Evolutionary conservation across 2,329 filamentous ascomycete genomes (phyloP).

Genomic region (Nemania sp.): DNA sequence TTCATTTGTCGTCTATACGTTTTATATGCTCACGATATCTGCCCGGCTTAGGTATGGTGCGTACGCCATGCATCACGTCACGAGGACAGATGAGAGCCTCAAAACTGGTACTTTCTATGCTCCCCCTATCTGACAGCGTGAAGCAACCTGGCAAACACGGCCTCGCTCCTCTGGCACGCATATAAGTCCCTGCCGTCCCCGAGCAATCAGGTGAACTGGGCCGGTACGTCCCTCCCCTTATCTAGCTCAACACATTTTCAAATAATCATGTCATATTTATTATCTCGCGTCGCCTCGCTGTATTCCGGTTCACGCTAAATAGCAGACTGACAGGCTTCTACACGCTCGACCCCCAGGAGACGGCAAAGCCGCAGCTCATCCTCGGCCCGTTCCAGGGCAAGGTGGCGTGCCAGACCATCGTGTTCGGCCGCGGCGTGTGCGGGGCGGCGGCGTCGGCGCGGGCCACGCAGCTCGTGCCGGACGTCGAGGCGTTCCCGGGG

Average conservation of each 20-base stretch:
- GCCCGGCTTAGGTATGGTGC: slow-evolving; percentile 49
- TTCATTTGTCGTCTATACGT: background rate
- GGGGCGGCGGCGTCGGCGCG: slow-evolving; percentile 66
- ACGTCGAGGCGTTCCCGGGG: slow-evolving; percentile 76
- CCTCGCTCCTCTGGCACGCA: slow-evolving; percentile 79
- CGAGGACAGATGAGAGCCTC: too few relatives aligned
- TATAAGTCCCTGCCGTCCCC: slow-evolving; percentile 73
- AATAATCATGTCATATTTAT: slow-evolving; percentile 5
- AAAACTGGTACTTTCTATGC: background rate
- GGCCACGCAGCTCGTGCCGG: slow-evolving; percentile 67
- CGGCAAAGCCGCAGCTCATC: slow-evolving; percentile 59
- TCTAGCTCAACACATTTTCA: too few relatives aligned
- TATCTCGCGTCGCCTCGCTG: background rate
- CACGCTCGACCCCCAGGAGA: slow-evolving; percentile 58
- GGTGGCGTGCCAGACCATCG: slow-evolving; percentile 78
- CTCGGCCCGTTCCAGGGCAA: slow-evolving; percentile 82
- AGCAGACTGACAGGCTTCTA: slow-evolving; percentile 66
- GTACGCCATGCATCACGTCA: slow-evolving; percentile 12
- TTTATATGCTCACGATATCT: slow-evolving; percentile 22
- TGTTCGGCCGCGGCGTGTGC: slow-evolving; percentile 75
- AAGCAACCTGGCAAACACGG: slow-evolving; percentile 77
- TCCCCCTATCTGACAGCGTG: slow-evolving; percentile 6
- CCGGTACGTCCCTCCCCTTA: slow-evolving; percentile 50
- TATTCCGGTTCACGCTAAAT: background rate
- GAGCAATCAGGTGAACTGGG: slow-evolving; percentile 75